A percentile compares a stretch with the other conserved stretches of the same genome.
phyloP scores from a whole-genome alignment of 371 early-diverging fungal genomes.

The Mucor velutinosus region DNA sequence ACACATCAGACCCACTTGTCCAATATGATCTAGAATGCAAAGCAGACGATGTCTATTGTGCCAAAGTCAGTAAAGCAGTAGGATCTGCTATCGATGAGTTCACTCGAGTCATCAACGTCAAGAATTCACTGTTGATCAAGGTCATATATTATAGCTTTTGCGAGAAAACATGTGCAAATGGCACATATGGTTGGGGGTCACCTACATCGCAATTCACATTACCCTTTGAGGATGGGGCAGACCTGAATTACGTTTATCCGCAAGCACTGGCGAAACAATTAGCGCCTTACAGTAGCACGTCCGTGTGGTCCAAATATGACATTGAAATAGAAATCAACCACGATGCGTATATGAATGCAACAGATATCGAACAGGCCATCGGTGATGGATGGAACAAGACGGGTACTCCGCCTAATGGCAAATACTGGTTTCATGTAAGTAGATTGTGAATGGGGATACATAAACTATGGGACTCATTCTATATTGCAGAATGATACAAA shows the following conservation, averaged over 20 bases:
- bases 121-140: constrained; percentile 36
- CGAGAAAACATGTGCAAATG: constrained; percentile 35
- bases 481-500: neutral
- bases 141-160: constrained; percentile 39
- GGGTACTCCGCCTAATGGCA: constrained; percentile 36
- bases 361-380: constrained; percentile 22
- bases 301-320: constrained; percentile 46
- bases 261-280: constrained; percentile 53
- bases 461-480: neutral
- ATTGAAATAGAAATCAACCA: constrained; percentile 51
- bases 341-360: constrained; percentile 38
- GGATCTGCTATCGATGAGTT: constrained; percentile 40
- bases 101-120: constrained; percentile 40
- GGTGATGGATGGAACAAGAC: constrained; percentile 43
- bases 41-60: constrained; percentile 36
- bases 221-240: constrained; percentile 52
- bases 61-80: constrained; percentile 35
- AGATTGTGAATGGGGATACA: neutral
- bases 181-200: constrained; percentile 44
- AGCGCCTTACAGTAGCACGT: constrained; percentile 43
- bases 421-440: constrained; percentile 45
- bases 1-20: constrained; percentile 30
- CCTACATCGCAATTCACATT: constrained; percentile 52
- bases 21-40: constrained; percentile 30
- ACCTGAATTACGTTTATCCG: constrained; percentile 50